Base-by-base conservation (phyloP, 176 grass and related monocot genomes). In the Raddia guianensis region DNA sequence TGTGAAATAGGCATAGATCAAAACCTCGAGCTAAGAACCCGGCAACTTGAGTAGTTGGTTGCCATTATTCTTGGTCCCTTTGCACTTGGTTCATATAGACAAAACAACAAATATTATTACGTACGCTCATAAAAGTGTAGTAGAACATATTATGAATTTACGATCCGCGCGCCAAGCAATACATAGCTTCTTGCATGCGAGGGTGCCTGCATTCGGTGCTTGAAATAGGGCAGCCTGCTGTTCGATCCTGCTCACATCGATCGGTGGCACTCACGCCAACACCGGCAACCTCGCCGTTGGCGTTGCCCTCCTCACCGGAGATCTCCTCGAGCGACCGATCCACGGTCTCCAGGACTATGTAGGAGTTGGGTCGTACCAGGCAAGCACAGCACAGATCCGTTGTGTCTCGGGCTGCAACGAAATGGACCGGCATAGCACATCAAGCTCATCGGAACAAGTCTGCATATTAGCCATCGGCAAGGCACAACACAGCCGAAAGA, bases 271-370 rank as follows among this genome's bases (percentile, higher is more conserved):
- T 43, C 35, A 12, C 20, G 76, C 42, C 7, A 46, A 20, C 8
- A 18, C 49, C 44, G 33, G 4, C 48, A 7, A 27, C 27, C 5
- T 43, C 50, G 5, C n/a, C 46, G 49, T 27, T 27, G 27, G 18
- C 7, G 10, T 57, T 74, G 12, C n/a, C 82, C 40, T 89, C 57
- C 76, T 85, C 87, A 5, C 87, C 87, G 16, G 73, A 88, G 80
- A 88, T 83, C 86, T 88, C 80, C 33, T 88, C 80, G 6, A 84
- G 66, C 21, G 74, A 88, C 34, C 6, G 37, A n/a, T 80, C 80
- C 62, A 61, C 82, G 18, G 85, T 82, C 78, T 76, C 85, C 16
- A 20, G 45, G 42, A 27, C 27, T 27, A 27, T 27, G 27, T 27
- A 27, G 27, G 27, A 27, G 27, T 1, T 27, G 27, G 27, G 27